Percentiles rank a stretch among this genome's conserved stretches.
Evolutionary conservation across 371 early-diverging fungal genomes (phyloP).

Genomic region (Syncephalastrum contaminatum): DNA sequence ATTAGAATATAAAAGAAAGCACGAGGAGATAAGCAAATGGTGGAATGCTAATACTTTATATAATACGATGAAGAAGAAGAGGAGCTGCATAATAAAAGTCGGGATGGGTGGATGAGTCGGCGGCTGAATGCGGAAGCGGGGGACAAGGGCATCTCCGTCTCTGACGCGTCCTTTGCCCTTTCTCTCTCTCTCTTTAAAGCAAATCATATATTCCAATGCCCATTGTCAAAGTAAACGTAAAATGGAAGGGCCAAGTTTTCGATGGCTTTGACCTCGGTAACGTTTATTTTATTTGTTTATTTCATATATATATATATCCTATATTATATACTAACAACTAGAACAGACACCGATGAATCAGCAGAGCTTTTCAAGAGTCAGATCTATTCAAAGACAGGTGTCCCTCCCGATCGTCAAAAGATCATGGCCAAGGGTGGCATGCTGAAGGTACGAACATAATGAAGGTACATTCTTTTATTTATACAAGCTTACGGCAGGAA

Average conservation of each 20-base stretch:
- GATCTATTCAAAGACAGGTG: slow-evolving; percentile 91
- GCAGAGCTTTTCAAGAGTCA: slow-evolving; percentile 86
- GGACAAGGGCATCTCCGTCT: too few relatives aligned
- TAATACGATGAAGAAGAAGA: too few relatives aligned
- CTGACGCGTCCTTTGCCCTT: slow-evolving; percentile 3
- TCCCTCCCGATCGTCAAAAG: slow-evolving; percentile 93
- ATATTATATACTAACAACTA: neutral
- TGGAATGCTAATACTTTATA: too few relatives aligned
- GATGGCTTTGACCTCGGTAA: slow-evolving; percentile 72
- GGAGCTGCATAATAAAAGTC: too few relatives aligned
- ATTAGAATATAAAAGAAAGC: too few relatives aligned
- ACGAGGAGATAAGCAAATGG: too few relatives aligned
- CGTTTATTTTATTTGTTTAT: neutral
- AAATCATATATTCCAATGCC: slow-evolving; percentile 26
- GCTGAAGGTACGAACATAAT: slow-evolving; percentile 67
- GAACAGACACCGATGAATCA: slow-evolving; percentile 67
- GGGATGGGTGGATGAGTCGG: neutral
- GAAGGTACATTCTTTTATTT: neutral
- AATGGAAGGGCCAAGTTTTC: slow-evolving; percentile 91
- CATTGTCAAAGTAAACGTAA: slow-evolving; percentile 74
- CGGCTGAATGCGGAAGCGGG: neutral
- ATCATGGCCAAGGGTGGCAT: slow-evolving; percentile 93
- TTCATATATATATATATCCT: neutral
- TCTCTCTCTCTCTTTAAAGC: neutral
- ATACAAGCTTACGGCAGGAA: slow-evolving; percentile 49